phyloP scores from a whole-genome alignment of 2,329 filamentous ascomycete genomes.

The Trichoderma sp. region DNA sequence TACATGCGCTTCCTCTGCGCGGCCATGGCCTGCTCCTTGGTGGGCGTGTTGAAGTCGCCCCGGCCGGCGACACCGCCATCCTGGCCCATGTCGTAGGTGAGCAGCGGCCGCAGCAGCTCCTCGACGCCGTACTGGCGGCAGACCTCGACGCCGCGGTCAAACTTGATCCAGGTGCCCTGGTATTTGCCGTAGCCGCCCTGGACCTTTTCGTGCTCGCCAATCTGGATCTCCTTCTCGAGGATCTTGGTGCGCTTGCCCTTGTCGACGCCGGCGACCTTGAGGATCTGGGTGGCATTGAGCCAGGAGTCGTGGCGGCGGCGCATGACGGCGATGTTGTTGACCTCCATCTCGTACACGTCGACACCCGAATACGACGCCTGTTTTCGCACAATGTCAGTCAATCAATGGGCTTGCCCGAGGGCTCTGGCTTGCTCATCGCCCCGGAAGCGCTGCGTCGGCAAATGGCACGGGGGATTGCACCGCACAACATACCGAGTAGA shows the following conservation, averaged over 20 bases:
- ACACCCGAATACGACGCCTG: conserved; percentile 92
- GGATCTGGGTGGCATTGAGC: conserved; percentile 97
- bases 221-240: conserved; percentile 95
- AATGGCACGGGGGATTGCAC: background rate
- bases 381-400: conserved; percentile 30
- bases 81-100: conserved; percentile 79
- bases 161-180: conserved; percentile 98
- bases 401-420: no score
- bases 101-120: conserved; percentile 70
- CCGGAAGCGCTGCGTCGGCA: conserved; percentile 1
- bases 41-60: conserved; percentile 86
- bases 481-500: conserved; percentile 61
- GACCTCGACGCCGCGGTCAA: conserved; percentile 87
- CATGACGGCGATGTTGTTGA: conserved; percentile 93
- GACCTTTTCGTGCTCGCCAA: conserved; percentile 96
- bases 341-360: conserved; percentile 97
- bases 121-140: conserved; percentile 80
- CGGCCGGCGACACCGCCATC: conserved; percentile 72
- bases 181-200: conserved; percentile 99
- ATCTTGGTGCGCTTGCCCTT: conserved; percentile 98
- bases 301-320: conserved; percentile 91
- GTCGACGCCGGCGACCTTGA: conserved; percentile 95
- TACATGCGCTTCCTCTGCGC: conserved; percentile 92
- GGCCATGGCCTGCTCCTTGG: conserved; percentile 98
- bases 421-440: background rate